Base-by-base conservation (phyloP, 2,329 filamentous ascomycete genomes). In the Gnomoniopsis smithogilvyi region DNA sequence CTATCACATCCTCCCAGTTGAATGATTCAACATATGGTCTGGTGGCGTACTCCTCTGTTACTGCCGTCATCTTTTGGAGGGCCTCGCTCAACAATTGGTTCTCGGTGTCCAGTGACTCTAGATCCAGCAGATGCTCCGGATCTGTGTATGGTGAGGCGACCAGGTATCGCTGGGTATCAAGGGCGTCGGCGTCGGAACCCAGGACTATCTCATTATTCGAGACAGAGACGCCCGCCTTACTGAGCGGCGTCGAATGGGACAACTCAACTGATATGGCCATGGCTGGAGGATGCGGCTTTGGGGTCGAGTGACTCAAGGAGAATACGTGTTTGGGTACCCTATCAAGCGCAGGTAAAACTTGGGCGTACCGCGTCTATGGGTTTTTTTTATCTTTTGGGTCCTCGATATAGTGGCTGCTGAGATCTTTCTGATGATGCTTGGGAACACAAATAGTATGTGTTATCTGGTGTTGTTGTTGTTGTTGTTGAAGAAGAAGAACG, bases 141-240 rank as follows among this genome's bases (percentile, higher is more conserved):
- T 87, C 84, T 11, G 85, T 84, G 71, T 96, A 96, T 0, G 92
- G 92, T 0, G 92, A 96, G 62, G 87, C 81, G 45, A 89, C 77
- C 48, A 95, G 74, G 66, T 71, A 75, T 62, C 72, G 66, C 30
- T 66, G 63, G 14, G 14, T 11, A 11, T 60, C 46, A 46, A 22
- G 34, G 10, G 33, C 11, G 26, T 60, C 17, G 53, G 51, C 53
- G 17, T 57, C 45, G n/a, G n/a, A n/a, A n/a, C n/a, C n/a, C 55
- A n/a, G 15, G 8, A 30, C 36, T 10, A 47, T 12, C 26, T 48
- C 45, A 21, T 30, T 49, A 21, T 47, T 50, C 22, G 43, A 30
- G 17, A 58, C 58, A 19, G 43, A 17, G 34, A 60, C 11, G 26
- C 6, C 14, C 17, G 52, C 21, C 47, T 52, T 51, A 21, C 21